Conservation (phyloP, 768 basidiomycete species). For the Butyriboletus loyo region DNA sequence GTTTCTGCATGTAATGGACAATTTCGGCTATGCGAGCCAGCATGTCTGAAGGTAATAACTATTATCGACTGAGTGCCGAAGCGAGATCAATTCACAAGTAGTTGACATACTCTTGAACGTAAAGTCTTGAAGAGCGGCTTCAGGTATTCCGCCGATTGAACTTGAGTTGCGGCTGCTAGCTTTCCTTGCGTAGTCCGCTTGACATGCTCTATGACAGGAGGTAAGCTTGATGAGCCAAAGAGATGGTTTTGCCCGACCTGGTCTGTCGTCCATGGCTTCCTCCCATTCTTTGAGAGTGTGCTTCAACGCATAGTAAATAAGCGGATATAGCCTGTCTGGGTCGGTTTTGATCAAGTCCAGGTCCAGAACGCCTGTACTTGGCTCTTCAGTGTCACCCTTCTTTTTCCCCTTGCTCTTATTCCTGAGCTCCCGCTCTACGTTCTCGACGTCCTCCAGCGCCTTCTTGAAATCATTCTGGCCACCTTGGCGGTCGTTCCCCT, state of each 20-base stretch:
- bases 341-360: slow-evolving; percentile 81
- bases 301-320: slow-evolving; percentile 96
- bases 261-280: slow-evolving; percentile 89
- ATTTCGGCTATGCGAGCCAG: slow-evolving; percentile 87
- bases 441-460: slow-evolving; percentile 84
- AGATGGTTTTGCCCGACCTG: slow-evolving; percentile 49
- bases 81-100: not conserved
- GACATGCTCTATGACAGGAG: slow-evolving; percentile 57
- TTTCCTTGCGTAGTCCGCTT: slow-evolving; percentile 91
- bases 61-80: slow-evolving; percentile 9
- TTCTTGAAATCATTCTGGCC: slow-evolving; percentile 96
- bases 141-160: slow-evolving; percentile 93
- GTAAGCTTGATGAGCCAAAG: not conserved
- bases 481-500: slow-evolving; percentile 70
- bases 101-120: slow-evolving; percentile 72
- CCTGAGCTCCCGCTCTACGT: slow-evolving; percentile 62
- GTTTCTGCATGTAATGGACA: slow-evolving; percentile 93
- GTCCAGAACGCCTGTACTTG: slow-evolving; percentile 64
- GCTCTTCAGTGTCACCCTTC: slow-evolving; percentile 54
- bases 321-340: slow-evolving; percentile 91
- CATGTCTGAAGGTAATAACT: slow-evolving; percentile 84
- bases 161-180: slow-evolving; percentile 90
- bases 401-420: slow-evolving; percentile 58
- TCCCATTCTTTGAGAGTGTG: slow-evolving; percentile 94
- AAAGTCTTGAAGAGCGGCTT: slow-evolving; percentile 94